Conservation (phyloP, 2,329 filamentous ascomycete species). For the Metarhizium brunneum region DNA sequence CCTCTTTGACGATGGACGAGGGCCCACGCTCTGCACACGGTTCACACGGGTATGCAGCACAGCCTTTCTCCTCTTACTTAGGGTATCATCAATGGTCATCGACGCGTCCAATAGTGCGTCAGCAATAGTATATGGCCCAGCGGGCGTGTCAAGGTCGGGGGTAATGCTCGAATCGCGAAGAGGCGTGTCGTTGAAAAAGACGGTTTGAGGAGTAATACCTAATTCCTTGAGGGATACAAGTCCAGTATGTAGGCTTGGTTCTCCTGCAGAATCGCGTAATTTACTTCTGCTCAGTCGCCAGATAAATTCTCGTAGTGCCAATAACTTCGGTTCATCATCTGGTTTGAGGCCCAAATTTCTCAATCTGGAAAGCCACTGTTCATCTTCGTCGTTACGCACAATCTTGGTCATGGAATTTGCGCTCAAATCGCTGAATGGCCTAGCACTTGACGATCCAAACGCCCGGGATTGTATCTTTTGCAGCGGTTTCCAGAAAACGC, state of each 20-base stretch:
- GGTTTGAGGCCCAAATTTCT: slow-evolving; percentile 70
- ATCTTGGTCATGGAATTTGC: slow-evolving; percentile 52
- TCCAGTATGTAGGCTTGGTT: slow-evolving; percentile 22
- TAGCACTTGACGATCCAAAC: slow-evolving; percentile 50
- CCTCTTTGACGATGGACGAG: slow-evolving; percentile 13
- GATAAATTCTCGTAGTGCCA: slow-evolving; percentile 82
- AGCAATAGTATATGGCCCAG: slow-evolving; percentile 64
- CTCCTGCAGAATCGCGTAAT: slow-evolving; percentile 37
- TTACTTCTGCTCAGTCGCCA: slow-evolving; percentile 74
- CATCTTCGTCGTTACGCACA: slow-evolving; percentile 81
- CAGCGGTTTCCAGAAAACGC: slow-evolving; percentile 78
- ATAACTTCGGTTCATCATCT: slow-evolving; percentile 84
- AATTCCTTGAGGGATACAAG: slow-evolving; percentile 67
- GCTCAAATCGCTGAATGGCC: slow-evolving; percentile 47
- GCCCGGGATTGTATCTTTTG: slow-evolving; percentile 55
- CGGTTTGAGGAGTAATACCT: slow-evolving; percentile 73
- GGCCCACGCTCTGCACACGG: slow-evolving; percentile 28
- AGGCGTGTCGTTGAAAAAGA: slow-evolving; percentile 79
- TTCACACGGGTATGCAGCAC: slow-evolving; percentile 42
- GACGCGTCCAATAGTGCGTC: slow-evolving; percentile 90
- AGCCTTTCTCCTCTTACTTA: slow-evolving; percentile 42
- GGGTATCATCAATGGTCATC: slow-evolving; percentile 68
- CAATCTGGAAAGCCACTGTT: slow-evolving; percentile 81
- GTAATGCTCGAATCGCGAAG: slow-evolving; percentile 31
- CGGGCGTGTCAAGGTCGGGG: slow-evolving; percentile 21